phyloP scores from a whole-genome alignment of 2,329 filamentous ascomycete species.

The Xylaria sp. region DNA sequence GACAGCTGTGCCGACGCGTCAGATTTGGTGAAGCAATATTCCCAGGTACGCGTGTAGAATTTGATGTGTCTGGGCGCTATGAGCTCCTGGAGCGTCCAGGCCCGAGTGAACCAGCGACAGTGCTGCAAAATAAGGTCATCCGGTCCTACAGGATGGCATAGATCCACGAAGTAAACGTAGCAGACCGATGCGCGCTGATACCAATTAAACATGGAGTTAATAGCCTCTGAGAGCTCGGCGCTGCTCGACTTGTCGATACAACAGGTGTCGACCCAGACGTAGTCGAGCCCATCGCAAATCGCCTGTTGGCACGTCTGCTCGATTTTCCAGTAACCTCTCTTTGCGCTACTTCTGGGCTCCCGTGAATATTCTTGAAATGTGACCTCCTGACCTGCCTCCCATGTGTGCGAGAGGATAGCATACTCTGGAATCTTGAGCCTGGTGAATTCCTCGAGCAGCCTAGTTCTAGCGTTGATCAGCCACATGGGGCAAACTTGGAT shows the following conservation, averaged over 20 bases:
- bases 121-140: neutral
- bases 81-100: slow-evolving; percentile 15
- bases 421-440: slow-evolving; percentile 9
- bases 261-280: slow-evolving; percentile 8
- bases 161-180: slow-evolving; percentile 1
- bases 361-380: slow-evolving; percentile 11
- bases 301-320: neutral
- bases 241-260: slow-evolving; percentile 16
- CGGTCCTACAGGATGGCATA: neutral
- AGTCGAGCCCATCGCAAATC: neutral
- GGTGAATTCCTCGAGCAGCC: slow-evolving; percentile 9
- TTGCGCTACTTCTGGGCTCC: neutral
- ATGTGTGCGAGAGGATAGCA: slow-evolving; percentile 16
- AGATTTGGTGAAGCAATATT: neutral
- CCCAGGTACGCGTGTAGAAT: neutral
- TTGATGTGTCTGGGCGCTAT: neutral
- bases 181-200: neutral
- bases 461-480: slow-evolving; percentile 4
- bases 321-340: neutral
- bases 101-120: slow-evolving; percentile 8
- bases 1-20: neutral
- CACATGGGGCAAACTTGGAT: neutral
- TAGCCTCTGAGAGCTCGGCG: neutral
- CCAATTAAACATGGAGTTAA: neutral
- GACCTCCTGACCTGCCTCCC: neutral